Conservation (phyloP, 2,329 filamentous ascomycete species). For the Pseudopithomyces maydicus region DNA sequence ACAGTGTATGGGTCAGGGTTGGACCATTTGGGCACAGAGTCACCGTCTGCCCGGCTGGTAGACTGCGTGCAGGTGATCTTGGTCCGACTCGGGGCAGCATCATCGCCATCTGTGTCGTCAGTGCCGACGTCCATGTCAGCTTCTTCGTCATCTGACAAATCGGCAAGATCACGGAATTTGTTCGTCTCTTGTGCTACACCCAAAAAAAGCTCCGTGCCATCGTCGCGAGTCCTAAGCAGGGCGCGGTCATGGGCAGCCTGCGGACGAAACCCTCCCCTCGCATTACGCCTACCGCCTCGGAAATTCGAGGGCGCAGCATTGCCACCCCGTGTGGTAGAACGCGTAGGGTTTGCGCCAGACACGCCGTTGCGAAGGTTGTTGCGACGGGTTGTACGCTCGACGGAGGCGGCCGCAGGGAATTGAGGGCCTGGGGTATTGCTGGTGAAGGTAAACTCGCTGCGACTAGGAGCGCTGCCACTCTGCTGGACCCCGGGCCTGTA, state of each 20-base stretch:
- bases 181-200: conserved; percentile 49
- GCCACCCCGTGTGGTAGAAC: conserved; percentile 15
- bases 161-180: conserved; percentile 48
- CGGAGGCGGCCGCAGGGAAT: conserved; percentile 36
- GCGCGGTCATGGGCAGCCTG: conserved; percentile 50
- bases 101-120: conserved; percentile 26
- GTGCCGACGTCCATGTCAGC: conserved; percentile 42
- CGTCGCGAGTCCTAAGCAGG: conserved; percentile 49
- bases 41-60: conserved; percentile 30
- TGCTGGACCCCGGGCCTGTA: conserved; percentile 26
- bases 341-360: conserved; percentile 13
- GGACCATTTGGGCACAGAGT: conserved; percentile 77
- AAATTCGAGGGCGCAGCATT: conserved; percentile 5
- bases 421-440: conserved; percentile 32
- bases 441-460: conserved; percentile 42
- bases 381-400: conserved; percentile 21
- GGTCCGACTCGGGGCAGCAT: conserved; percentile 24
- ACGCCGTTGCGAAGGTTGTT: conserved; percentile 19
- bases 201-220: conserved; percentile 51
- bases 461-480: conserved; percentile 15
- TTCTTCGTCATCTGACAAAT: conserved; percentile 46
- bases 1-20: conserved; percentile 94
- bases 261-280: conserved; percentile 25
- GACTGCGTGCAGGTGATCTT: conserved; percentile 30
- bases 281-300: conserved; percentile 25